Base-by-base conservation (phyloP, 2,329 filamentous ascomycete genomes). In the Dryadomyces quercus-mongolicae region DNA sequence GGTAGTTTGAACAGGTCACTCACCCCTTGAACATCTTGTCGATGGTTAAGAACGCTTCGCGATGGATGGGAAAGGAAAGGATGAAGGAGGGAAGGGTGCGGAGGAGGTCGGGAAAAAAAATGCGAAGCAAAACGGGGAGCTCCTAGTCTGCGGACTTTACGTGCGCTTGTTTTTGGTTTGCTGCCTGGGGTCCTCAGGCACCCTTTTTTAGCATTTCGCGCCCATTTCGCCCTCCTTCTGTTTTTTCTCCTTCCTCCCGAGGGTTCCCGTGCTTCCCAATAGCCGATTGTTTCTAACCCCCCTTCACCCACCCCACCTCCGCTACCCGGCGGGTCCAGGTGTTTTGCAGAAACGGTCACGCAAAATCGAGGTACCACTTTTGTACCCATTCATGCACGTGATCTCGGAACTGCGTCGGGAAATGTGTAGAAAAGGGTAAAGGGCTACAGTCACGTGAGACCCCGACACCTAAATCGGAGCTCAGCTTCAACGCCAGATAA, bases 1-100 rank as follows among this genome's bases (percentile, higher is more conserved):
- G 16, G 80, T 83, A 38, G 7, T 38, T 38, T 13, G 7, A 38
- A 38, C 7, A 7, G 13, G 34, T 16, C 66, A 80, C 82, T 74
- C 74, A 88, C 85, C 84, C 87, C 84, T 86, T 86, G 77, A 87
- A 85, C 85, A 88, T 88, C 82, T 79, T 86, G 78, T 72, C 56
- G 58, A 59, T 58, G 56, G 54, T 60, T 44, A 38, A 58, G 55
- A 59, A 59, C 56, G 58, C 56, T 57, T 53, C 56, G 51, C 51
- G 49, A 52, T 55, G 57, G 47, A 46, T 55, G 34, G 53, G 50
- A 50, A 54, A 22, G 56, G 42, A 38, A 51, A 47, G 38, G 54
- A 51, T 25, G 46, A 51, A 46, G 48, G 50, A 53, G 50, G 47
- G 36, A 40, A 53, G 53, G 54, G 53, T 59, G 53, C 59, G 57